These are phyloP conservation scores for Zelonia costaricensis DNA, from an alignment of 208 protist species.

Conservation along the genomic window DNA sequence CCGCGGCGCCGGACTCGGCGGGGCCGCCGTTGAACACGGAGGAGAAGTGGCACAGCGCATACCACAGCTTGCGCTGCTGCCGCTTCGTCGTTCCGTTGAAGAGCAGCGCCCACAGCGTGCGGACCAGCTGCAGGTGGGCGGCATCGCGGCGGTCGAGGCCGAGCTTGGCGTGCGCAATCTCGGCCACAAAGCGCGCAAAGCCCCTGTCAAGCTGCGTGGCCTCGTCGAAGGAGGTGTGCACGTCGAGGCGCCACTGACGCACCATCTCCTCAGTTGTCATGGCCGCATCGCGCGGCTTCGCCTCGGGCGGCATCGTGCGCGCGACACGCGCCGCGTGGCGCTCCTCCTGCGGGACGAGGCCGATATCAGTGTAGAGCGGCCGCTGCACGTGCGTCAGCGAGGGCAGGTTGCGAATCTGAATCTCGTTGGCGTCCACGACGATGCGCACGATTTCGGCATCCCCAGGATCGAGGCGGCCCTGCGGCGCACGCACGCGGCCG, in stretches of 20 bases:
- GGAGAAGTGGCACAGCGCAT: slow-evolving; percentile 73
- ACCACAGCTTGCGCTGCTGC: slow-evolving; percentile 72
- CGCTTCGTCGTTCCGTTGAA: slow-evolving; percentile 34
- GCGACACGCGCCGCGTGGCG: slow-evolving; percentile 73
- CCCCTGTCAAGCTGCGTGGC: slow-evolving; percentile 51
- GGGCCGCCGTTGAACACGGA: slow-evolving; percentile 41
- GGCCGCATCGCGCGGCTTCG: slow-evolving; percentile 14
- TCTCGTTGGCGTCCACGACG: slow-evolving; percentile 64
- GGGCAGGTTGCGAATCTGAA: slow-evolving; percentile 58
- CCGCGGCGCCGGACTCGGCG: slow-evolving; percentile 12
- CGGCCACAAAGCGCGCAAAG: slow-evolving; percentile 55
- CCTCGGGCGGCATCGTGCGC: slow-evolving; percentile 49
- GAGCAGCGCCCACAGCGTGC: slow-evolving; percentile 51
- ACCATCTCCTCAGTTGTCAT: slow-evolving; percentile 27
- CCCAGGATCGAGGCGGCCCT: slow-evolving; percentile 32
- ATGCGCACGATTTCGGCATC: slow-evolving; percentile 74
- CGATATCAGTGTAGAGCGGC: slow-evolving; percentile 87
- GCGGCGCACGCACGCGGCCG: slow-evolving; percentile 11
- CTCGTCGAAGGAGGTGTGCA: slow-evolving; percentile 58
- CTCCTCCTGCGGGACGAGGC: slow-evolving; percentile 67
- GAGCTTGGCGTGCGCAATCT: slow-evolving; percentile 60
- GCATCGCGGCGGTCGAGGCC: slow-evolving; percentile 45
- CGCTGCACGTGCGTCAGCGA: slow-evolving; percentile 78
- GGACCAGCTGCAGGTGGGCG: slow-evolving; percentile 40
- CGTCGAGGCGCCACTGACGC: slow-evolving; percentile 48